A percentile compares a stretch with the other conserved stretches of the same genome.
Evolutionary conservation across 73 alveolate genomes (phyloP).

Genomic region (Tetrahymena elliotti): DNA sequence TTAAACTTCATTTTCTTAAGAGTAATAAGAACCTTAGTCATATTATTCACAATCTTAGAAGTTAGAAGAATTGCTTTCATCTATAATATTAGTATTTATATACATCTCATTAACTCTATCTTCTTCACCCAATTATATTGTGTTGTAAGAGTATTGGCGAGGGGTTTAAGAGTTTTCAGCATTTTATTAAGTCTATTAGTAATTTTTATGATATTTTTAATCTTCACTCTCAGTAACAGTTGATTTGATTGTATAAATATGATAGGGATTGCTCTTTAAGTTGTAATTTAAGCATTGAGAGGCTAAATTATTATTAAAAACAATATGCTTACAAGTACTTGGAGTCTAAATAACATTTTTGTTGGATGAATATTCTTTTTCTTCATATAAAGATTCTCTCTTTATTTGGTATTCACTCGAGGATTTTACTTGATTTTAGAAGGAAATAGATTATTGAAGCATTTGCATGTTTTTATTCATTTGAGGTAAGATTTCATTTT

Average conservation of each 20-base stretch:
- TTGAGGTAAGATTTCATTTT: neutral
- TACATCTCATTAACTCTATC: neutral
- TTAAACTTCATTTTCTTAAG: neutral
- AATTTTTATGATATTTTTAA: neutral
- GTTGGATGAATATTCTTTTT: neutral
- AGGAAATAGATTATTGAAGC: neutral
- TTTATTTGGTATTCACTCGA: neutral
- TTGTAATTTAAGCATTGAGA: neutral
- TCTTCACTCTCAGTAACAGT: neutral
- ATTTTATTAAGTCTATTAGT: neutral
- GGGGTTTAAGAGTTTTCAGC: neutral
- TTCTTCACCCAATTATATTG: neutral
- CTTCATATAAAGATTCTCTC: neutral
- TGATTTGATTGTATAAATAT: neutral
- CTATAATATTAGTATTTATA: neutral
- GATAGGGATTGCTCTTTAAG: neutral
- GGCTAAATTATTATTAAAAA: neutral
- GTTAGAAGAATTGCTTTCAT: neutral
- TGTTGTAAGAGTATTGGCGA: neutral
- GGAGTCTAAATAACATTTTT: neutral
- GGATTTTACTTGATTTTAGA: neutral
- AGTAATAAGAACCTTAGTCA: neutral
- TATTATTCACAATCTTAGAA: neutral
- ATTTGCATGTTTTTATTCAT: neutral
- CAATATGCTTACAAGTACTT: neutral